Conservation (phyloP, 805 yeast species). For the Saccharomycopsis babjevae region DNA sequence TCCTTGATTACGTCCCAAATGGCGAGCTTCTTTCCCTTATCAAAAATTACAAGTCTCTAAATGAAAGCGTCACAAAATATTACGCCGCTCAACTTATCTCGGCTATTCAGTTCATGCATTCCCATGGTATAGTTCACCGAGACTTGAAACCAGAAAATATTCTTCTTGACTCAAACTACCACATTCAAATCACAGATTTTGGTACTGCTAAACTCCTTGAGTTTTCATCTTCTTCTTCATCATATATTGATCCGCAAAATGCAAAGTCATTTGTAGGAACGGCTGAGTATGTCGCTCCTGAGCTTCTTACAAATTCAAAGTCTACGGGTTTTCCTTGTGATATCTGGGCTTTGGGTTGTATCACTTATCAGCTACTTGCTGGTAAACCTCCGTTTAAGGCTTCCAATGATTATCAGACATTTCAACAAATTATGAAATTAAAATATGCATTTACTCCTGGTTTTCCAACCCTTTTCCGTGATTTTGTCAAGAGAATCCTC, state of each 20-base stretch:
- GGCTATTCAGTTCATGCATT: slow-evolving; percentile 63
- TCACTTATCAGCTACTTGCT: slow-evolving; percentile 88
- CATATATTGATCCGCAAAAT: slow-evolving; percentile 53
- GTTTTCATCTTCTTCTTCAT: slow-evolving; percentile 24
- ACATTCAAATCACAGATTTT: slow-evolving; percentile 68
- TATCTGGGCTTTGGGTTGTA: slow-evolving; percentile 97
- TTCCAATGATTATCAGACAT: slow-evolving; percentile 69
- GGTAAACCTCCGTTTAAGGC: slow-evolving; percentile 86
- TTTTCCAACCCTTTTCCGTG: slow-evolving; percentile 63
- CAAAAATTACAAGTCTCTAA: slow-evolving; percentile 59
- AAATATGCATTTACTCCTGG: slow-evolving; percentile 83
- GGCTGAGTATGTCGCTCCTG: slow-evolving; percentile 79
- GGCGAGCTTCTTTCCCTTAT: slow-evolving; percentile 66
- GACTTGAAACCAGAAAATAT: slow-evolving; percentile 82
- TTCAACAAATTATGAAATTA: slow-evolving; percentile 70
- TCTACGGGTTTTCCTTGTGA: slow-evolving; percentile 90
- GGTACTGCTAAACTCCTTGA: slow-evolving; percentile 75
- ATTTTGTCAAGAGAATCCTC: slow-evolving; percentile 59
- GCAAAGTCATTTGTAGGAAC: slow-evolving; percentile 82
- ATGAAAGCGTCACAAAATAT: slow-evolving; percentile 57
- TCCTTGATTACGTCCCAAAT: slow-evolving; percentile 67
- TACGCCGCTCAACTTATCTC: slow-evolving; percentile 68
- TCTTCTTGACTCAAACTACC: slow-evolving; percentile 47
- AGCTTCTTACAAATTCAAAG: slow-evolving; percentile 53
- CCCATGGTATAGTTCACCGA: slow-evolving; percentile 67